Percentiles rank a stretch among this genome's conserved stretches.
phyloP scores from a whole-genome alignment of 108 stramenopile species.

The Skeletonema menzelii region DNA sequence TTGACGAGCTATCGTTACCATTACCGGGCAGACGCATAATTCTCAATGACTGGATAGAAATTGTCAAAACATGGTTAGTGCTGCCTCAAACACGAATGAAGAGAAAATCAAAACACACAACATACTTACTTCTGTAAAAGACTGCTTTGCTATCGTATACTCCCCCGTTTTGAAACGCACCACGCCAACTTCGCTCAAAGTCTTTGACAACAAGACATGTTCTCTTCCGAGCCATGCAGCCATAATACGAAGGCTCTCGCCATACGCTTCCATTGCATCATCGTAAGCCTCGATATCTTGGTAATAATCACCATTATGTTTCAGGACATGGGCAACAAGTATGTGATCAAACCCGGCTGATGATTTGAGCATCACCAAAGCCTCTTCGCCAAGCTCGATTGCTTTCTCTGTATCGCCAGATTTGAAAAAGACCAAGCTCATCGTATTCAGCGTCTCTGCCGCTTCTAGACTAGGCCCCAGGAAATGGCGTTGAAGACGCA shows the following conservation, averaged over 20 bases:
- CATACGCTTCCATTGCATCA: constrained; percentile 47
- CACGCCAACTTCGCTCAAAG: constrained; percentile 50
- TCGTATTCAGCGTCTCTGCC: constrained; percentile 42
- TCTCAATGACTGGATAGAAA: constrained; percentile 30
- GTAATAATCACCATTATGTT: constrained; percentile 40
- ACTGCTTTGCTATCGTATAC: constrained; percentile 35
- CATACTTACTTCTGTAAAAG: constrained; percentile 41
- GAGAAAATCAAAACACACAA: neutral
- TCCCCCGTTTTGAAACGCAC: constrained; percentile 46
- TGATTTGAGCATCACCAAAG: constrained; percentile 29
- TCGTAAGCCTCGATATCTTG: constrained; percentile 27
- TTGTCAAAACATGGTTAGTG: neutral
- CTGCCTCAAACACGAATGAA: neutral
- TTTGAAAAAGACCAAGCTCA: constrained; percentile 39
- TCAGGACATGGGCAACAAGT: constrained; percentile 38
- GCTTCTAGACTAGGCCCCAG: constrained; percentile 33
- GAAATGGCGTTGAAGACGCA: constrained; percentile 19
- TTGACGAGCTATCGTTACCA: constrained; percentile 25
- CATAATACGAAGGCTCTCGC: constrained; percentile 43
- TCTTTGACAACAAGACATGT: constrained; percentile 35
- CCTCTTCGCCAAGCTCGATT: constrained; percentile 37
- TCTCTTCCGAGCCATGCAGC: constrained; percentile 40
- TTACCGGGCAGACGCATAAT: constrained; percentile 32
- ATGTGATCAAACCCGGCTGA: constrained; percentile 40
- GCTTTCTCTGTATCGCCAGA: constrained; percentile 36